Evolutionary conservation across 2,329 filamentous ascomycete genomes (phyloP).

Genomic region (Alternaria sp.): DNA sequence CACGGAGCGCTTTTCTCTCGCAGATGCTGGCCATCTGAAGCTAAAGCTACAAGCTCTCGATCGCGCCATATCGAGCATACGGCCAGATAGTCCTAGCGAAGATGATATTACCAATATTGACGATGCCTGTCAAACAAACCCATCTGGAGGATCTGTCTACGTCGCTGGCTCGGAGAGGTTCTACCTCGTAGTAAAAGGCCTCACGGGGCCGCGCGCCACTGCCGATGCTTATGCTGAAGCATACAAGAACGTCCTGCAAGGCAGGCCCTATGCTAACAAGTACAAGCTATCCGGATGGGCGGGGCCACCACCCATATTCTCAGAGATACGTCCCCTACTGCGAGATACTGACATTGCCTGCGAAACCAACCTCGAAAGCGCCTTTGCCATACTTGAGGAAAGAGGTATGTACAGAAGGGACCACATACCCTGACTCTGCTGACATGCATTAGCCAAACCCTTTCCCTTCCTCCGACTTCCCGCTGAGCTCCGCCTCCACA

Average conservation of each 20-base stretch:
- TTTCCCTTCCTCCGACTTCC: constrained; percentile 33
- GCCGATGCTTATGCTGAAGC: constrained; percentile 26
- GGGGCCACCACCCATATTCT: constrained; percentile 29
- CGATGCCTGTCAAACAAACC: constrained; percentile 8
- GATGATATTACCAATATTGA: constrained; percentile 3
- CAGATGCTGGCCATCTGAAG: constrained; percentile 26
- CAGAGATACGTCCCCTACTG: constrained; percentile 25
- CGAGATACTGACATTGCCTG: constrained; percentile 24
- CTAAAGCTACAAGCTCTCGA: constrained; percentile 29
- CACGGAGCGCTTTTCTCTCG: constrained; percentile 22
- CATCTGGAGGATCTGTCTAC: constrained; percentile 19
- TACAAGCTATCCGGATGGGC: constrained; percentile 14
- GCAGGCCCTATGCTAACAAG: constrained; percentile 22
- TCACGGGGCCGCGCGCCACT: constrained; percentile 27
- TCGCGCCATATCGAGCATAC: constrained; percentile 8
- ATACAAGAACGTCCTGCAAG: constrained; percentile 20
- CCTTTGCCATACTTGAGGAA: constrained; percentile 18
- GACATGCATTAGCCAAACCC: constrained; percentile 18
- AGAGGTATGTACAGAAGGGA: constrained; percentile 14
- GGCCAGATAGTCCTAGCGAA: neutral
- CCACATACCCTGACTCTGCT: neutral
- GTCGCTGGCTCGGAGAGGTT: constrained; percentile 27
- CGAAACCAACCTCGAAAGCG: constrained; percentile 20
- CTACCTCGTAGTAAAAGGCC: constrained; percentile 19
- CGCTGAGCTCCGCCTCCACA: constrained; percentile 29